phyloP scores from a whole-genome alignment of 768 basidiomycete species.

The Leccinum subtestaceum region DNA sequence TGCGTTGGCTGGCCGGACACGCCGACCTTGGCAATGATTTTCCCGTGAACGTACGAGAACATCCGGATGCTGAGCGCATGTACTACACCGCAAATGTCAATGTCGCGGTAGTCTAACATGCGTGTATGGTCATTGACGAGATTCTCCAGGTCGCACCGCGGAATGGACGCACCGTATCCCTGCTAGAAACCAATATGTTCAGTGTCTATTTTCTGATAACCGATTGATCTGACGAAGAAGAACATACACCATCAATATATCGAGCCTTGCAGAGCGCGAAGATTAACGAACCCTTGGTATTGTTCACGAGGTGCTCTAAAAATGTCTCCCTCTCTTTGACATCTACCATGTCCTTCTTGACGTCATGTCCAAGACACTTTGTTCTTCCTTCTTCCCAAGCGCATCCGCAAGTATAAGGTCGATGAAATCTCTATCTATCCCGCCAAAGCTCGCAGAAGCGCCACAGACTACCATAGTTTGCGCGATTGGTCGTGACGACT shows the following conservation, averaged over 20 bases:
- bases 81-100: slow-evolving; percentile 37
- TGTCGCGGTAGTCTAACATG: slow-evolving; percentile 29
- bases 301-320: slow-evolving; percentile 52
- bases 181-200: slow-evolving; percentile 31
- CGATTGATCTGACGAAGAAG: slow-evolving; percentile 15
- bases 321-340: slow-evolving; percentile 43
- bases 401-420: slow-evolving; percentile 46
- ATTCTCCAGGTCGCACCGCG: not conserved
- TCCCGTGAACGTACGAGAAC: slow-evolving; percentile 48
- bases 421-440: slow-evolving; percentile 41
- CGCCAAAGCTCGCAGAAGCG: slow-evolving; percentile 43
- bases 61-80: slow-evolving; percentile 47
- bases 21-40: slow-evolving; percentile 54
- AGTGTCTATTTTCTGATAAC: slow-evolving; percentile 26
- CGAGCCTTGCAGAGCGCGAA: not conserved
- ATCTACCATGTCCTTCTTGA: slow-evolving; percentile 21
- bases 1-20: slow-evolving; percentile 46
- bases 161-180: slow-evolving; percentile 42
- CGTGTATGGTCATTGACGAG: not conserved
- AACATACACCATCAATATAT: not conserved
- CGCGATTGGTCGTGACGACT: slow-evolving; percentile 29
- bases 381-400: slow-evolving; percentile 34
- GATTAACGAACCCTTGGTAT: slow-evolving; percentile 45
- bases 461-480: slow-evolving; percentile 42
- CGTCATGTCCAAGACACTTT: slow-evolving; percentile 5